Evolutionary conservation across 768 basidiomycete species (phyloP).

Genomic region (Mycena galericulata): DNA sequence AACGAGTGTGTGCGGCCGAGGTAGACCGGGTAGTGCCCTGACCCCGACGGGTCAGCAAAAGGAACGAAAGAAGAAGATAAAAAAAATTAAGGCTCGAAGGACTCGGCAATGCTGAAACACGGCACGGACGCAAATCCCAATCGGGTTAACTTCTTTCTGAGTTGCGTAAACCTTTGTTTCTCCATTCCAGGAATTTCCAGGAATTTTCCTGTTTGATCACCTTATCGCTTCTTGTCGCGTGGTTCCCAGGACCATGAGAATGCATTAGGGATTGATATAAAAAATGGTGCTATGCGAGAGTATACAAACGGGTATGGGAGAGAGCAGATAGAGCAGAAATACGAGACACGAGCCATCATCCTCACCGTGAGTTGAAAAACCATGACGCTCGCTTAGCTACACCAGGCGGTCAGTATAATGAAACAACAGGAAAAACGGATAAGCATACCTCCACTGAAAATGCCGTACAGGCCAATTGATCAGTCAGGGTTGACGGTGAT

Average conservation of each 20-base stretch:
- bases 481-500: constrained; percentile 39
- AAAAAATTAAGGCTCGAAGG: constrained; percentile 43
- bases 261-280: constrained; percentile 29
- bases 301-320: constrained; percentile 43
- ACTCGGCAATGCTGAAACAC: too few species aligned
- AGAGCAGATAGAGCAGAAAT: constrained; percentile 36
- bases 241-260: constrained; percentile 30
- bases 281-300: constrained; percentile 39
- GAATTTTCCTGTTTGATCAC: constrained; percentile 23
- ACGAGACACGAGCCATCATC: constrained; percentile 12
- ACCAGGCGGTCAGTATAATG: constrained; percentile 36
- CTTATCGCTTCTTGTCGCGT: constrained; percentile 2
- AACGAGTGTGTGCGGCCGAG: constrained; percentile 26
- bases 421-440: constrained; percentile 37
- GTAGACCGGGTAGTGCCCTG: constrained; percentile 2
- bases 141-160: too few species aligned
- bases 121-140: too few species aligned
- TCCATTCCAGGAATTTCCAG: constrained; percentile 18
- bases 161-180: constrained; percentile 1
- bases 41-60: constrained; percentile 39
- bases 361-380: constrained; percentile 90
- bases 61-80: constrained; percentile 35
- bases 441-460: constrained; percentile 54
- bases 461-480: constrained; percentile 41
- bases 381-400: constrained; percentile 92